A percentile compares a stretch with the other conserved stretches of the same genome.
Conservation (phyloP, 495 filamentous ascomycete genomes). For the Xylaria telfairii region DNA sequence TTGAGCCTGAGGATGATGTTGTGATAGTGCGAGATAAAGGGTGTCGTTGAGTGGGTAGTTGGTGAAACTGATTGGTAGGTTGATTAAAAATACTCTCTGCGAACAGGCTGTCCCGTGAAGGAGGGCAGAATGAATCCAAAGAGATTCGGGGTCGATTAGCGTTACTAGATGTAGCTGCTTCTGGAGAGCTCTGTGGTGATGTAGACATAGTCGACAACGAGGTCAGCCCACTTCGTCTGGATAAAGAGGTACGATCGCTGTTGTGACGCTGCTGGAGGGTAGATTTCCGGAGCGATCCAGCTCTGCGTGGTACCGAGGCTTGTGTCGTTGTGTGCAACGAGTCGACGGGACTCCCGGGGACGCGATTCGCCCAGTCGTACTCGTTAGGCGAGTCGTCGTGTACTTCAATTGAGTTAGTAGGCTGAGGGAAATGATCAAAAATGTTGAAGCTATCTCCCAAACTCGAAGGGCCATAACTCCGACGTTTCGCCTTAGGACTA, state of each 20-base stretch:
- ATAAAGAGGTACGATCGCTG: constrained; percentile 65
- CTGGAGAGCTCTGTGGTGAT: constrained; percentile 48
- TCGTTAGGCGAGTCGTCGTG: constrained; percentile 54
- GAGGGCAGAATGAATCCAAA: constrained; percentile 72
- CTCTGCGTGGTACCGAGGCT: constrained; percentile 52
- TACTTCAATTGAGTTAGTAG: constrained; percentile 45
- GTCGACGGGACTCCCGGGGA: constrained; percentile 39
- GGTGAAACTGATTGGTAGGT: constrained; percentile 59
- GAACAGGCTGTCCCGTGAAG: constrained; percentile 69
- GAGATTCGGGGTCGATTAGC: constrained; percentile 72
- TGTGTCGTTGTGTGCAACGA: constrained; percentile 37
- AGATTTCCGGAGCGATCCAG: constrained; percentile 81
- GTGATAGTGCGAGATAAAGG: constrained; percentile 85
- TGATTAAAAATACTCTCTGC: constrained; percentile 58
- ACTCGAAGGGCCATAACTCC: constrained; percentile 73
- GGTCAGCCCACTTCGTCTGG: constrained; percentile 42
- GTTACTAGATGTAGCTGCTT: constrained; percentile 56
- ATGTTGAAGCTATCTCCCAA: constrained; percentile 70
- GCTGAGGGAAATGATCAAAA: constrained; percentile 63
- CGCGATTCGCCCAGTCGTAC: constrained; percentile 48
- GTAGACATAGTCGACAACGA: constrained; percentile 40
- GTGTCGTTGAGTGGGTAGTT: constrained; percentile 67
- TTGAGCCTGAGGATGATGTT: constrained; percentile 82
- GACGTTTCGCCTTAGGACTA: constrained; percentile 84
- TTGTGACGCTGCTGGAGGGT: constrained; percentile 80